Conservation (phyloP, 768 basidiomycete species). For the Hericium rajendrae region DNA sequence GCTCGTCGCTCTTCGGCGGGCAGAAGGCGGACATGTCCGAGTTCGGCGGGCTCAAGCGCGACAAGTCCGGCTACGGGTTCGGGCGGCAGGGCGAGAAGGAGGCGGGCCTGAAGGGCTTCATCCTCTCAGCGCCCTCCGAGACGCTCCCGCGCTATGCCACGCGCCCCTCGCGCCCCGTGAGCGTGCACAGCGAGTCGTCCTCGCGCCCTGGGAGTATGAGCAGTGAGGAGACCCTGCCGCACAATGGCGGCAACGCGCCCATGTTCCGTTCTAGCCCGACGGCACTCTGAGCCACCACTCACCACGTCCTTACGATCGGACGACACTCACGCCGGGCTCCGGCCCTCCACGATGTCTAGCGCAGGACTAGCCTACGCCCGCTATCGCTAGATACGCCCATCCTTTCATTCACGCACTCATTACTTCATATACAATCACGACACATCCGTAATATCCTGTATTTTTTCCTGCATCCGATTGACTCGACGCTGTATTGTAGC, state of each 20-base stretch:
- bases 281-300: neutral
- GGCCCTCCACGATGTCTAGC: no score
- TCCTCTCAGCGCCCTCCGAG: conserved; percentile 1
- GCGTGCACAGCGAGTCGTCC: neutral
- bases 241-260: neutral
- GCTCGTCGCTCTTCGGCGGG: conserved; percentile 13
- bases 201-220: no score
- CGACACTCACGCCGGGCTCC: no score
- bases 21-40: conserved; percentile 6
- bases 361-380: no score
- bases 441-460: no score
- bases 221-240: neutral
- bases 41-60: conserved; percentile 10
- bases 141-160: conserved; percentile 1
- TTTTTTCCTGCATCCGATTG: no score
- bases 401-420: no score
- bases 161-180: neutral
- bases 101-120: conserved; percentile 41
- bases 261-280: neutral
- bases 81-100: conserved; percentile 69
- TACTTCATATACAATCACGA: no score
- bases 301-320: neutral
- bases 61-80: conserved; percentile 55
- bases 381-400: no score
- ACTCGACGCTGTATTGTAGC: no score